Evolutionary conservation across 768 basidiomycete genomes (phyloP), one percentile per base, ranked within the genome.

Genomic region (Porpolomopsis calyptriformis): DNA sequence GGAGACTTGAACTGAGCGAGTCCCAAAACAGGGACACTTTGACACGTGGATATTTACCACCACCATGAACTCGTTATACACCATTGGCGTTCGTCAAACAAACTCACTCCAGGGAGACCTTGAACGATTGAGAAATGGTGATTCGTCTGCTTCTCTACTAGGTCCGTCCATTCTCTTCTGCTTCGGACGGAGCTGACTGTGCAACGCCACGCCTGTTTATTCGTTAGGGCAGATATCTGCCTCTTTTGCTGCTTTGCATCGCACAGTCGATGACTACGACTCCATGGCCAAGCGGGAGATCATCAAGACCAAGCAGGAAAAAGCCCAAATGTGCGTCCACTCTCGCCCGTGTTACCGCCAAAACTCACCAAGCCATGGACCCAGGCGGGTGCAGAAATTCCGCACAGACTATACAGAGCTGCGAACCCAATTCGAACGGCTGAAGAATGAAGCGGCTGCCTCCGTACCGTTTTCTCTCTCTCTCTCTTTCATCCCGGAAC

Each of bases 211-310:
- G 47, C 49, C 60, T 34, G 52, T 53, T 55, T 49, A 60, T 49
- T 51, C 55, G 64, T 62, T 70, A 93, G 93, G 93, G 64, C 94
- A 98, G 76, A 91, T 99, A 64, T 88, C 89, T 25, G 92, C 93
- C n/a, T 92, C 90, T 7, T 71, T 99, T n/a, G 79, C 90, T 22
- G 92, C 91, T 2, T 82, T 98, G 76, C 82, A 87, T 41, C 69
- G 96, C 47, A 92, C 96, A 45, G 82, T 98, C 52, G 93, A 97
- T 50, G 96, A 99, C 59, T 98, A 94, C 58, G 93, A 97, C 56
- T 84, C 86, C 7, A 92, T 98, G 87, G 90, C 88, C 0, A 88
- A 84, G 67, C 74, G 93, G 51, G 96, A 99, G 64, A 90, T 96
- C 58, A 92, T 98, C 43, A 90, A 87, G 55, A 81, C 87, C 37